These are phyloP conservation scores for Singerocomus inundabilis DNA, from an alignment of 1,284 basidiomycete species.

Conservation along the genomic window DNA sequence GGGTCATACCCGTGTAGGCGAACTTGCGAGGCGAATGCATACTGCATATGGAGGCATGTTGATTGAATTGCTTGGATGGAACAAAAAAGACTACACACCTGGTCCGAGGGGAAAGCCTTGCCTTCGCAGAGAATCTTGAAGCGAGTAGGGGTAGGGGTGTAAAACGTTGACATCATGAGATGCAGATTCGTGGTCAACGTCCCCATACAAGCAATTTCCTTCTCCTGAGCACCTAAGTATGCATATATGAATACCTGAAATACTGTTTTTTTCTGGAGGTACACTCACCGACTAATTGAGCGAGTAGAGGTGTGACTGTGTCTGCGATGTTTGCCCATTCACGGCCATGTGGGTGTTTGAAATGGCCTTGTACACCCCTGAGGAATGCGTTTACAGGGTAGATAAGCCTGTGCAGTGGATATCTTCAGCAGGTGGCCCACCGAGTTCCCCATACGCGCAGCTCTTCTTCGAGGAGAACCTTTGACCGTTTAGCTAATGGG, in stretches of 20 bases:
- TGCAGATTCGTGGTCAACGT: constrained; percentile 95
- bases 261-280: constrained; percentile 3
- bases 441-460: constrained; percentile 82
- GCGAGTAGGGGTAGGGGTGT: constrained; percentile 79
- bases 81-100: constrained; percentile 44
- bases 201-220: constrained; percentile 93
- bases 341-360: constrained; percentile 79
- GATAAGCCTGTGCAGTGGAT: constrained; percentile 7
- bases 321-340: constrained; percentile 86
- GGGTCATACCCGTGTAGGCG: constrained; percentile 79
- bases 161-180: constrained; percentile 92
- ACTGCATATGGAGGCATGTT: constrained; percentile 48
- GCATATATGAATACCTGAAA: constrained; percentile 16
- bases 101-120: constrained; percentile 94
- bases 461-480: constrained; percentile 78
- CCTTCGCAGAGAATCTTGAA: constrained; percentile 97
- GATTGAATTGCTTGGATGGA: constrained; percentile 14
- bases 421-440: constrained; percentile 42
- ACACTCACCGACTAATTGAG: constrained; percentile 75
- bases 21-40: constrained; percentile 91
- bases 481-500: constrained; percentile 72
- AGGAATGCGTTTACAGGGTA: constrained; percentile 5
- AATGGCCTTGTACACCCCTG: constrained; percentile 91
- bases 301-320: constrained; percentile 72
- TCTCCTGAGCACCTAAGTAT: constrained; percentile 71